phyloP scores from a whole-genome alignment of 176 grass and related monocot species.

The Oryza nivara region DNA sequence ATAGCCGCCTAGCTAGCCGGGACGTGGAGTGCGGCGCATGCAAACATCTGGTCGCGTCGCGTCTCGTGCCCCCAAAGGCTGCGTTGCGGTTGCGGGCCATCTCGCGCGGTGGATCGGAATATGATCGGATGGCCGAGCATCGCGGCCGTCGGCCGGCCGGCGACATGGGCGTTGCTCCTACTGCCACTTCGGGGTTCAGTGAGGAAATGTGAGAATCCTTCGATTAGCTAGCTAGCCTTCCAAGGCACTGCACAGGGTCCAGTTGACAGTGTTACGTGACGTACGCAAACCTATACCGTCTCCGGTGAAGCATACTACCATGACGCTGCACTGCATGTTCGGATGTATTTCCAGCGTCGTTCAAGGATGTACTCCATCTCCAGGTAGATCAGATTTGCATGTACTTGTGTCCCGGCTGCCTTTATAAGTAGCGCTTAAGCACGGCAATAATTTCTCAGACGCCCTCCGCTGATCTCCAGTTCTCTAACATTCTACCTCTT shows the following conservation, averaged over 20 bases:
- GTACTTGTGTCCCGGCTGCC: not conserved
- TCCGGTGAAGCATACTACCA: not conserved
- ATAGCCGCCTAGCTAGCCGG: not conserved
- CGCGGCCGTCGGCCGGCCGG: not conserved
- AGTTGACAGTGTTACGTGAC: slow-evolving; percentile 12
- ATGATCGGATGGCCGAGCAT: not conserved
- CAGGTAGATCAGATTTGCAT: not conserved
- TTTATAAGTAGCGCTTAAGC: slow-evolving; percentile 28
- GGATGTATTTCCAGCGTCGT: not conserved
- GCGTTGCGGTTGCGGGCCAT: slow-evolving; percentile 22
- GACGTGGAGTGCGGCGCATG: slow-evolving; percentile 50
- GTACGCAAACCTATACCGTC: slow-evolving; percentile 20
- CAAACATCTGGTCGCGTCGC: not conserved
- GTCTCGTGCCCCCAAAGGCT: slow-evolving; percentile 47
- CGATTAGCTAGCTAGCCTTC: slow-evolving; percentile 26
- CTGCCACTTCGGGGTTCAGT: not conserved
- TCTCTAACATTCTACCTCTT: not conserved
- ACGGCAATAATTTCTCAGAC: not conserved
- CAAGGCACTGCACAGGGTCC: slow-evolving; percentile 28
- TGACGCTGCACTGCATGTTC: not conserved
- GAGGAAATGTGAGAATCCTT: slow-evolving; percentile 25
- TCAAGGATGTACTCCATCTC: not conserved
- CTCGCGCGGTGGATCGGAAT: not conserved
- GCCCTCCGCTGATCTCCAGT: not conserved
- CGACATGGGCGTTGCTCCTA: not conserved